Evolutionary conservation across 768 basidiomycete species (phyloP).

Genomic region (Cystofilobasidium ferigula): DNA sequence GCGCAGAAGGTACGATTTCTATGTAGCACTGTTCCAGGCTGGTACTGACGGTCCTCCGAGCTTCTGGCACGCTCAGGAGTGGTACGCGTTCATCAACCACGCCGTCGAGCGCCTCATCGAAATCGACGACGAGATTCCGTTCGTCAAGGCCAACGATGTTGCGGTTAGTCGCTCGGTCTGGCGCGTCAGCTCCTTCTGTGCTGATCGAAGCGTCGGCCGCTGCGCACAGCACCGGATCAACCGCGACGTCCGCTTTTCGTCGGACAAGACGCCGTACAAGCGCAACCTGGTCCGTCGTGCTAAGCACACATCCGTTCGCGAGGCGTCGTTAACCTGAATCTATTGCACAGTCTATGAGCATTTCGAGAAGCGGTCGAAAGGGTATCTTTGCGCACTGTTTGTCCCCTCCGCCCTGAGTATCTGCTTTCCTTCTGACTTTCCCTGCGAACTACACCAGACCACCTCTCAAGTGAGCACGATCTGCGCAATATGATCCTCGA

Average conservation of each 20-base stretch:
- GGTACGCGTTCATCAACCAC: conserved; percentile 66
- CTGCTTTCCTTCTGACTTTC: conserved; percentile 45
- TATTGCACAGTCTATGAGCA: conserved; percentile 54
- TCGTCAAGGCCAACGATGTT: conserved; percentile 48
- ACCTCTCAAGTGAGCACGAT: conserved; percentile 11
- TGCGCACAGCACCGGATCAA: conserved; percentile 64
- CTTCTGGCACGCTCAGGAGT: conserved; percentile 45
- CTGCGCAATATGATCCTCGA: background rate
- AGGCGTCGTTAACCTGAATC: conserved; percentile 29
- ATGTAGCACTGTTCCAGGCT: too few species aligned
- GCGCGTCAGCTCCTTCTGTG: too few species aligned
- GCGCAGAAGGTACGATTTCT: conserved; percentile 50
- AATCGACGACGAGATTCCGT: conserved; percentile 72
- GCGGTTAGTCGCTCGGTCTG: background rate
- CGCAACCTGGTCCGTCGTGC: background rate
- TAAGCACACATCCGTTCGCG: background rate
- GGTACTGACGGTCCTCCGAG: background rate
- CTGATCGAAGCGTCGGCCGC: too few species aligned
- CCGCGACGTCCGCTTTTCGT: conserved; percentile 81
- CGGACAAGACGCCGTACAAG: conserved; percentile 72
- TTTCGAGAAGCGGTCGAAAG: conserved; percentile 80
- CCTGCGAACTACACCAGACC: background rate
- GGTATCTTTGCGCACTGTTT: conserved; percentile 58
- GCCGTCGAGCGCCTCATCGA: conserved; percentile 59
- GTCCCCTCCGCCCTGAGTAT: background rate